These are phyloP conservation scores for Yamadazyma kitorensis DNA, from an alignment of 805 yeast species.

Conservation along the genomic window DNA sequence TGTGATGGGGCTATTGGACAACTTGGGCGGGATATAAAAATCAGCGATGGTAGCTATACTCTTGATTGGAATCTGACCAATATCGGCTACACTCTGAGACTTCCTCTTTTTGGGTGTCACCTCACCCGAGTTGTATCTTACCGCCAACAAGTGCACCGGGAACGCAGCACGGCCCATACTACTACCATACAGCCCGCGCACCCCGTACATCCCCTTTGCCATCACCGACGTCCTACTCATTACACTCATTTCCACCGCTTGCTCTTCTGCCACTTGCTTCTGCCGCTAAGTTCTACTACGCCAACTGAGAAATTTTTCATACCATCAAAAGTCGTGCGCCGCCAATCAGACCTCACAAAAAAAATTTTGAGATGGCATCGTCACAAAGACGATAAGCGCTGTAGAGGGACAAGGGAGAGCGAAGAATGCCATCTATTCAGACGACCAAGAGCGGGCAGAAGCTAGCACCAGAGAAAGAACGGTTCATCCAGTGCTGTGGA, in stretches of 20 bases:
- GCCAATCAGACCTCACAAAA: too few relatives aligned
- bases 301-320: too few relatives aligned
- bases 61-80: slow-evolving; percentile 37
- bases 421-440: slow-evolving; percentile 33
- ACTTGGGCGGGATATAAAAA: slow-evolving; percentile 41
- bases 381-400: too few relatives aligned
- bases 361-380: too few relatives aligned
- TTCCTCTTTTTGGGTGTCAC: slow-evolving; percentile 14
- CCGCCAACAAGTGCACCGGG: neutral
- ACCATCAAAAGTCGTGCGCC: too few relatives aligned
- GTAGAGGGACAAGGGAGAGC: too few relatives aligned
- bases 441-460: slow-evolving; percentile 44
- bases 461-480: slow-evolving; percentile 85
- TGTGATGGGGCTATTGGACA: slow-evolving; percentile 22
- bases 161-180: too few relatives aligned
- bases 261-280: too few relatives aligned
- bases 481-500: slow-evolving; percentile 89
- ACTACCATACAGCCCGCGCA: too few relatives aligned
- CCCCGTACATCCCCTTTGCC: neutral
- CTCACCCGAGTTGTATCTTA: slow-evolving; percentile 15
- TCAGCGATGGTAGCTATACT: slow-evolving; percentile 41
- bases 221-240: too few relatives aligned
- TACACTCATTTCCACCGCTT: too few relatives aligned
- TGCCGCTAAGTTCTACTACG: too few relatives aligned
- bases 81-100: slow-evolving; percentile 20